Conservation (phyloP, 2,329 filamentous ascomycete species). For the Aspergillus aculeatinus region DNA sequence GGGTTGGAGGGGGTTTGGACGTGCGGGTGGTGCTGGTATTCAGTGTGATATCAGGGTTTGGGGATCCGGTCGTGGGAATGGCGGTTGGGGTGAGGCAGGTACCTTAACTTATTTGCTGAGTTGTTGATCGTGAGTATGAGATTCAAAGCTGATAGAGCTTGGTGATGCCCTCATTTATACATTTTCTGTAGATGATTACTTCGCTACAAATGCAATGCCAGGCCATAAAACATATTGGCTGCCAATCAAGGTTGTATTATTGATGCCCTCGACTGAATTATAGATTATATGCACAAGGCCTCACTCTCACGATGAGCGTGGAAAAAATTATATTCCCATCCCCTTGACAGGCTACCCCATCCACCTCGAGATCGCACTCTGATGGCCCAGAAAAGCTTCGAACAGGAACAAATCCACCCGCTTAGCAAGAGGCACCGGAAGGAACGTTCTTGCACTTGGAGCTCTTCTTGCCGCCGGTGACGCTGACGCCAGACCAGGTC, state of each 20-base stretch:
- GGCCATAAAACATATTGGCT: background rate
- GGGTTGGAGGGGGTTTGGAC: no score
- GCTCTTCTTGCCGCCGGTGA: conserved; percentile 54
- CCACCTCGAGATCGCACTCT: background rate
- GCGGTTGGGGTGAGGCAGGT: no score
- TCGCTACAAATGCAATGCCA: no score
- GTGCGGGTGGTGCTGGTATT: no score
- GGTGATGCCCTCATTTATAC: no score
- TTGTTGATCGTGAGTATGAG: no score
- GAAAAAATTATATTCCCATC: background rate
- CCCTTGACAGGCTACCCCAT: background rate
- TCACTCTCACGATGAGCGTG: background rate
- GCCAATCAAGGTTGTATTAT: background rate
- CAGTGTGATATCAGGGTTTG: no score
- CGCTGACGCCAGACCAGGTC: conserved; percentile 51
- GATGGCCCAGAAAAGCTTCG: background rate
- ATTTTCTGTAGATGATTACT: no score
- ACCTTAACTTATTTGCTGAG: no score
- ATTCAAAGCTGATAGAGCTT: no score
- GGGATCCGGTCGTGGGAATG: no score
- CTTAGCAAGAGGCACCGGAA: conserved; percentile 29
- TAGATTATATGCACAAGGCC: background rate
- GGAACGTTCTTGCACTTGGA: conserved; percentile 44
- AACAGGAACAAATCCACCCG: background rate
- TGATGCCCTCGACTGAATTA: background rate